These are phyloP conservation scores for Raddia distichophylla DNA, from an alignment of 176 grass and related monocot genomes.

Conservation along the genomic window DNA sequence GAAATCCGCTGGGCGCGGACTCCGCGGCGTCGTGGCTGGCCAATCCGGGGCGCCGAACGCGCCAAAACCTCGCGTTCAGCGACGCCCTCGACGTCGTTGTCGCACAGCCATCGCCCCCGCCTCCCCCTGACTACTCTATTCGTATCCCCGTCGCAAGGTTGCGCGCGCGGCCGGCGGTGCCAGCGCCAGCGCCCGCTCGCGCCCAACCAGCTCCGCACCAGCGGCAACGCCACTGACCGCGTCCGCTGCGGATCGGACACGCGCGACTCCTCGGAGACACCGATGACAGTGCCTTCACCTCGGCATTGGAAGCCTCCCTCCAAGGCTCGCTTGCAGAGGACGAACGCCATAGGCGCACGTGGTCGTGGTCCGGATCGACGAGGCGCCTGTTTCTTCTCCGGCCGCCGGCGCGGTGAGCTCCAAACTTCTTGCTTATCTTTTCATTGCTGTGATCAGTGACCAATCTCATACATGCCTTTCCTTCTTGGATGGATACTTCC, in stretches of 20 bases:
- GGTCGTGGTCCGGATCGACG: not conserved
- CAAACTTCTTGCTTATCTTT: too few species aligned
- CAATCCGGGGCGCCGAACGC: not conserved
- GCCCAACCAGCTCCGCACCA: too few species aligned
- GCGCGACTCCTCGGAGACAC: slow-evolving; percentile 25
- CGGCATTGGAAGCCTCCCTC: slow-evolving; percentile 45
- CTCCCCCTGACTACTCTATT: slow-evolving; percentile 29
- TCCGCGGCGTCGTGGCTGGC: not conserved
- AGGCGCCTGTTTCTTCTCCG: not conserved
- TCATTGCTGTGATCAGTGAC: too few species aligned
- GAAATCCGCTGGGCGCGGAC: too few species aligned
- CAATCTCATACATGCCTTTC: too few species aligned
- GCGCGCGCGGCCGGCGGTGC: slow-evolving; percentile 36
- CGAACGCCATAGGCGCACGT: not conserved
- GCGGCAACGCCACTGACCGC: not conserved
- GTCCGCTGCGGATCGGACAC: slow-evolving; percentile 14
- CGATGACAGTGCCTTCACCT: slow-evolving; percentile 42
- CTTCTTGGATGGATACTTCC: too few species aligned
- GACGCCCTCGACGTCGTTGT: not conserved
- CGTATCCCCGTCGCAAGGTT: not conserved
- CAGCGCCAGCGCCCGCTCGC: slow-evolving; percentile 15
- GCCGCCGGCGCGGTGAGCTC: too few species aligned
- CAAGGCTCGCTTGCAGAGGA: not conserved
- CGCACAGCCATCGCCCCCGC: slow-evolving; percentile 25
- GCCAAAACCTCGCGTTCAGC: not conserved